phyloP scores from a whole-genome alignment of 371 early-diverging fungal species.

The Saksenaea vasiformis region DNA sequence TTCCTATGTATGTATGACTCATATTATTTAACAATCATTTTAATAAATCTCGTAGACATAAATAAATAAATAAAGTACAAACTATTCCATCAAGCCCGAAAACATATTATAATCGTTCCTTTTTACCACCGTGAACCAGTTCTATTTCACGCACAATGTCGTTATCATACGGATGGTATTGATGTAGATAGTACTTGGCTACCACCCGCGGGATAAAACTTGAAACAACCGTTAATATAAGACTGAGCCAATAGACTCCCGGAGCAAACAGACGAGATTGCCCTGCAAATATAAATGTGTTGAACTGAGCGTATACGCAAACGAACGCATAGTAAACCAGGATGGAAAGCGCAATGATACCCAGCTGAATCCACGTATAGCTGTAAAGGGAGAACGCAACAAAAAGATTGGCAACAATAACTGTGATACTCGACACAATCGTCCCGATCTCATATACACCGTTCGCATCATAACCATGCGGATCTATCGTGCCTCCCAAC shows the following conservation, averaged over 20 bases:
- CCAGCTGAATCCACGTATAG: conserved; percentile 76
- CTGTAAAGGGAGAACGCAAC: conserved; percentile 73
- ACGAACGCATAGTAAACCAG: conserved; percentile 52
- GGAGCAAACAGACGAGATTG: conserved; percentile 49
- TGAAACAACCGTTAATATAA: conserved; percentile 49
- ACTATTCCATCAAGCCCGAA: background rate
- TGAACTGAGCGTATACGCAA: conserved; percentile 46
- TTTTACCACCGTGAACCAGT: conserved; percentile 16
- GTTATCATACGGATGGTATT: conserved; percentile 62
- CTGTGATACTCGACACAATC: conserved; percentile 71
- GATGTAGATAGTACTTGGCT: conserved; percentile 45
- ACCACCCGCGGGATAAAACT: conserved; percentile 56
- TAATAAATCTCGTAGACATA: too few species aligned
- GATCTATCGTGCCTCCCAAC: conserved; percentile 48
- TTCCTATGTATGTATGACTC: too few species aligned
- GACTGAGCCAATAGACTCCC: conserved; percentile 55
- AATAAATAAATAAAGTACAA: background rate
- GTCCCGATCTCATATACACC: conserved; percentile 80
- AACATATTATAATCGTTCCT: background rate
- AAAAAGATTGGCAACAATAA: conserved; percentile 83
- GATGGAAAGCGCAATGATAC: conserved; percentile 60
- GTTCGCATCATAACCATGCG: conserved; percentile 59
- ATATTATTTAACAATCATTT: too few species aligned
- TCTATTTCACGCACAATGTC: conserved; percentile 67
- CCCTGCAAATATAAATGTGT: conserved; percentile 42